Conservation (phyloP, 2,329 filamentous ascomycete genomes). For the Pseudogymnoascus sp. region DNA sequence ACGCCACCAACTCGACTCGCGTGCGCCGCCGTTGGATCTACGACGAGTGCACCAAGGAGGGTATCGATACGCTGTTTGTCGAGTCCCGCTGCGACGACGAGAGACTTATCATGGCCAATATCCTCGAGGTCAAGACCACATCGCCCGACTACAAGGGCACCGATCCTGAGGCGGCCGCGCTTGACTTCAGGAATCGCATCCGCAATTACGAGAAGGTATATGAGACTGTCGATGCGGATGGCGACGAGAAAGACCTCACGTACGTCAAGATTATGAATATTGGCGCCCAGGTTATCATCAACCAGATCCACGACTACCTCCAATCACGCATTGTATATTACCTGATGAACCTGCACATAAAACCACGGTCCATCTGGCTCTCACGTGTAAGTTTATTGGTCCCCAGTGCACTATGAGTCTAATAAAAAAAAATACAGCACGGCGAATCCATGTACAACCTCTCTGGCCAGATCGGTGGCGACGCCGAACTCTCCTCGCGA, state of each 20-base stretch:
- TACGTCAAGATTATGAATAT: slow-evolving; percentile 98
- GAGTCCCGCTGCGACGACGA: slow-evolving; percentile 97
- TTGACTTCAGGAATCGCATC: slow-evolving; percentile 90
- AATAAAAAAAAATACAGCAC: slow-evolving; percentile 49
- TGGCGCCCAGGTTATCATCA: slow-evolving; percentile 94
- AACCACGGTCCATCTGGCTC: slow-evolving; percentile 91
- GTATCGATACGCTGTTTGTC: slow-evolving; percentile 87
- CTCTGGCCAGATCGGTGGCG: slow-evolving; percentile 83
- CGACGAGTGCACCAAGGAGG: slow-evolving; percentile 65
- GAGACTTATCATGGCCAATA: slow-evolving; percentile 95
- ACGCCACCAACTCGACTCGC: slow-evolving; percentile 96
- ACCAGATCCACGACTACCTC: slow-evolving; percentile 92
- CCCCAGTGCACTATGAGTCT: slow-evolving; percentile 12
- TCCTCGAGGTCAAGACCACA: slow-evolving; percentile 93
- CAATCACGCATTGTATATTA: slow-evolving; percentile 97
- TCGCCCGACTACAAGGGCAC: slow-evolving; percentile 92
- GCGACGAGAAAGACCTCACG: slow-evolving; percentile 75
- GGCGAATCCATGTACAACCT: slow-evolving; percentile 93
- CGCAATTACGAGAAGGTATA: slow-evolving; percentile 97
- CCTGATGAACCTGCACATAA: slow-evolving; percentile 97
- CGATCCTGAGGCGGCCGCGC: slow-evolving; percentile 83
- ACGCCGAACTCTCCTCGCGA: slow-evolving; percentile 76
- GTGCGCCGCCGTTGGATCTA: slow-evolving; percentile 84
- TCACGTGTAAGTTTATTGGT: slow-evolving; percentile 60
- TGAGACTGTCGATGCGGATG: slow-evolving; percentile 74